A percentile compares a stretch with the other conserved stretches of the same genome.
These are phyloP conservation scores for Sclerotinia borealis DNA, from an alignment of 2,329 filamentous ascomycete genomes.

Conservation along the genomic window DNA sequence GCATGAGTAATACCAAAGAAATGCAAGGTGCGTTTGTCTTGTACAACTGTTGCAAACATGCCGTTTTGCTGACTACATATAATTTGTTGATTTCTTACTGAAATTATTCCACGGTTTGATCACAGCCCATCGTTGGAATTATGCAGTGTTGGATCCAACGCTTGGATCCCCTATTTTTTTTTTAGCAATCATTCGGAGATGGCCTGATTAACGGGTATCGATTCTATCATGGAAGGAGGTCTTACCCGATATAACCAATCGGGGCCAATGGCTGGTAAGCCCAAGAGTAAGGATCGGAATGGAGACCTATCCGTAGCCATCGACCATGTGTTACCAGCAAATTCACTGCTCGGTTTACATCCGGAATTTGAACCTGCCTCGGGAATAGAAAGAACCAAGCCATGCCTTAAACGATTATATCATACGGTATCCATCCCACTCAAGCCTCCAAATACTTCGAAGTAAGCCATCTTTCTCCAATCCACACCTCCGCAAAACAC, in stretches of 20 bases:
- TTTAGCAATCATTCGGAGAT: neutral
- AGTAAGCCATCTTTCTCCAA: neutral
- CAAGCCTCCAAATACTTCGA: neutral
- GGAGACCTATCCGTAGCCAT: neutral
- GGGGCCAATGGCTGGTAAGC: neutral
- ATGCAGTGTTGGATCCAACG: neutral
- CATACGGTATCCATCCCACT: neutral
- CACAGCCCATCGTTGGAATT: neutral
- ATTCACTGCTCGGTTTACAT: too few species aligned
- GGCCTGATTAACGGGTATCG: neutral
- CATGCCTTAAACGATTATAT: neutral
- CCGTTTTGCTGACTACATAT: neutral
- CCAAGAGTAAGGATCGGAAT: neutral
- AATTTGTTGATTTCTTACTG: too few species aligned
- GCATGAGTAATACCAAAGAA: too few species aligned
- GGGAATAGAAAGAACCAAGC: neutral
- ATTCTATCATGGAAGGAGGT: neutral
- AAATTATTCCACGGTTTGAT: neutral
- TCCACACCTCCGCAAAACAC: neutral
- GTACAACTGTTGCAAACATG: neutral
- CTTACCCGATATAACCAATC: neutral
- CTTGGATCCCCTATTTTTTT: neutral
- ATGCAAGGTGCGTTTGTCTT: too few species aligned
- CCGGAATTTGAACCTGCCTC: neutral
- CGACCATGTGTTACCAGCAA: too few species aligned